Base-by-base conservation (phyloP, 768 basidiomycete species). In the Ramaria sp. region DNA sequence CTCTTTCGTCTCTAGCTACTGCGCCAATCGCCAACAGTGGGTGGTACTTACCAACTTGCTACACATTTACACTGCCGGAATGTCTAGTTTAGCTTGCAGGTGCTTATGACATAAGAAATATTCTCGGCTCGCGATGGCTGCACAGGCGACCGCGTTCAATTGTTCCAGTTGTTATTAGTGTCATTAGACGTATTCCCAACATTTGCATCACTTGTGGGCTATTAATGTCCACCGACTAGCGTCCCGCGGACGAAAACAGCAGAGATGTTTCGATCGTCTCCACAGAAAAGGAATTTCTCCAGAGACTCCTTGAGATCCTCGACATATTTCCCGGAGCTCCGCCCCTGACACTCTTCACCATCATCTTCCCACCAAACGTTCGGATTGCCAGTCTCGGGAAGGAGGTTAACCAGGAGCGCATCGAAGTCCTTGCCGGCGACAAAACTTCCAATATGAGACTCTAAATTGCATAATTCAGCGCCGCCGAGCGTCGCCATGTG, bases 401-500 rank as follows among this genome's bases (percentile, higher is more conserved):
- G 70, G 7, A 88, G 72, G 64, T 73, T 80, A 22, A 95, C 82
- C 3, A 90, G 61, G 7, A 97, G 71, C 0, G 95, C 95, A 66
- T 98, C 95, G 65, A 97, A 97, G 60, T 81, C 83, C 71, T 92
- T 95, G 2, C 91, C 92, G 2, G 75, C 72, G 13, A 73, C 74
- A 60, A 98, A 89, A 17, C 84, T 86, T 7, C 95, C 95, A 15
- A 88, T 75, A 41, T 73, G 76, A 24, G 79, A 69, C 53, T 81
- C 76, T 11, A 96, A 70, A 51, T 75, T 75, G 64, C 91, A 94
- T 0, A 97, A 83, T 22, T 81, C 75, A 1, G 95, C 95, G 1
- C 95, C 95, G 34, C 95, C 95, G 22, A 86, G 72, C 4, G 95
- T 98, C 9, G 95, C 94, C 53, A 97, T 83, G 73, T 92, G 86